phyloP scores from a whole-genome alignment of 2,329 filamentous ascomycete genomes.

The Verticillium nonalfalfae region DNA sequence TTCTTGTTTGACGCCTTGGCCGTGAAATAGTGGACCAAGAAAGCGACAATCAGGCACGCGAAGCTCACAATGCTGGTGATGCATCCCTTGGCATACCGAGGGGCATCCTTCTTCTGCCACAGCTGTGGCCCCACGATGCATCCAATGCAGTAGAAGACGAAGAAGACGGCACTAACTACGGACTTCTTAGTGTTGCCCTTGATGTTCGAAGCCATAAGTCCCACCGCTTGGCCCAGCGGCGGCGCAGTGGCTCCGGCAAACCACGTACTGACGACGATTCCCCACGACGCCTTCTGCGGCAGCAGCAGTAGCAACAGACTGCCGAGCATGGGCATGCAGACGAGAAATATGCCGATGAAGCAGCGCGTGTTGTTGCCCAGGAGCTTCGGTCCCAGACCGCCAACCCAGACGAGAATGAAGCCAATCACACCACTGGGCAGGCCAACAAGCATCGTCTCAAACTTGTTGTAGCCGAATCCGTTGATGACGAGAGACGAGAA shows the following conservation, averaged over 20 bases:
- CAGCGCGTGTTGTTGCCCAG: no score
- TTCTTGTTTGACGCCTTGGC: neutral
- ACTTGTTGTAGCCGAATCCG: constrained; percentile 9
- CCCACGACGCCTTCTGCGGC: no score
- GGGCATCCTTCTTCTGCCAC: constrained; percentile 15
- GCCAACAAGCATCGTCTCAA: constrained; percentile 10
- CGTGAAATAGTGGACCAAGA: constrained; percentile 2
- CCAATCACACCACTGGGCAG: constrained; percentile 6
- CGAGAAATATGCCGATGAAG: no score
- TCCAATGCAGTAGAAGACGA: constrained; percentile 17
- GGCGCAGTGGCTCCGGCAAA: no score
- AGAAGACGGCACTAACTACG: constrained; percentile 16
- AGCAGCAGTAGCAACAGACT: no score
- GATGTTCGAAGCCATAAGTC: constrained; percentile 14
- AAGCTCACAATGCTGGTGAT: constrained; percentile 13
- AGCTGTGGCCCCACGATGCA: constrained; percentile 16
- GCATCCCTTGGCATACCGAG: constrained; percentile 13
- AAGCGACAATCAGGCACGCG: constrained; percentile 5
- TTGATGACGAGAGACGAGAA: constrained; percentile 11
- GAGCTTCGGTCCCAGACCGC: constrained; percentile 5
- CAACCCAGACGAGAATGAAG: constrained; percentile 6
- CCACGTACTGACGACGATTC: no score
- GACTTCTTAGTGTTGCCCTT: constrained; percentile 22
- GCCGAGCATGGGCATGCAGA: no score
- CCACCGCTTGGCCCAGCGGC: constrained; percentile 3